Conservation (phyloP, 495 filamentous ascomycete species). For the Echria macrotheca region DNA sequence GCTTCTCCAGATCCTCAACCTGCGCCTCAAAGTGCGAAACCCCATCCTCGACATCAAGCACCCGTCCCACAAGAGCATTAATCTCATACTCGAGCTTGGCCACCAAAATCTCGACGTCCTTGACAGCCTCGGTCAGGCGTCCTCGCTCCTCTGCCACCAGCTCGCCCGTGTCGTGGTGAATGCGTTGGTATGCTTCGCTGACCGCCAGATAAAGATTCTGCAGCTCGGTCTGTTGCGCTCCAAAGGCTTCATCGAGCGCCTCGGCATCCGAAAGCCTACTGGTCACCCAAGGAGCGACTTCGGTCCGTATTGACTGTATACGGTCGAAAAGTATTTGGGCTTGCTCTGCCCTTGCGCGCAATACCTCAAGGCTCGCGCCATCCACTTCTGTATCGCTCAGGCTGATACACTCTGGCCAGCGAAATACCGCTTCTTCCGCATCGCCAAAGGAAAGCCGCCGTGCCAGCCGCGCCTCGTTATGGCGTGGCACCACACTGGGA, state of each 20-base stretch:
- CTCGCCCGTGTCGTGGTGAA: conserved; percentile 61
- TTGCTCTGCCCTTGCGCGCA: conserved; percentile 43
- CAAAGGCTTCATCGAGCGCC: conserved; percentile 54
- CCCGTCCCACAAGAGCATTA: conserved; percentile 68
- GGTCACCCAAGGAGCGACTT: conserved; percentile 61
- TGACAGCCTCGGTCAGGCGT: conserved; percentile 65
- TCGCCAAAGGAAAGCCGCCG: conserved; percentile 82
- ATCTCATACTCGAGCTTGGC: conserved; percentile 96
- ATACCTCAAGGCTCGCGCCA: neutral
- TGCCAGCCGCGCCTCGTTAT: conserved; percentile 59
- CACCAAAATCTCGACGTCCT: conserved; percentile 74
- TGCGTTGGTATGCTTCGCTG: conserved; percentile 54
- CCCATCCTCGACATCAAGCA: conserved; percentile 83
- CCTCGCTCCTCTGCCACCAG: conserved; percentile 61
- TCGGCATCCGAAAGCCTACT: conserved; percentile 58
- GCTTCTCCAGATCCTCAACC: conserved; percentile 70
- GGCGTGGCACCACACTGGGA: conserved; percentile 22
- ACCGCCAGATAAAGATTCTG: conserved; percentile 63
- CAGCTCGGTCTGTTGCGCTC: conserved; percentile 58
- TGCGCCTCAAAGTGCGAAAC: conserved; percentile 74
- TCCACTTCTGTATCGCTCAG: conserved; percentile 43
- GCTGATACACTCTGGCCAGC: conserved; percentile 52
- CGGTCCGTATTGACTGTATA: conserved; percentile 43
- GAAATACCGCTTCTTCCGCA: conserved; percentile 82
- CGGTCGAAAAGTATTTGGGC: conserved; percentile 52